Base-by-base conservation (phyloP, 805 yeast genomes). In the Vanderwaltozyma tropicalis region DNA sequence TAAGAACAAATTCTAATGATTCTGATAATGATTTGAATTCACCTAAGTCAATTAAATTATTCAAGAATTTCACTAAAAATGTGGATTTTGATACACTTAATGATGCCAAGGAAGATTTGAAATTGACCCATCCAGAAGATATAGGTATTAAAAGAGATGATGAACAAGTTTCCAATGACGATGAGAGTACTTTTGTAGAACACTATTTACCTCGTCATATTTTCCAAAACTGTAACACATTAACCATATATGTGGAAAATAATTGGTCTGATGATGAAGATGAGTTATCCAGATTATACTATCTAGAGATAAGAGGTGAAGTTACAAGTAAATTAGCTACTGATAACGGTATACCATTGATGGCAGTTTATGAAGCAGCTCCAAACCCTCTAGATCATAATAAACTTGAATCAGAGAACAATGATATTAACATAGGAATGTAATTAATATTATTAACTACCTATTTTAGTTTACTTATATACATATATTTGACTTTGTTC, bases 361-460 rank as follows among this genome's bases (percentile, higher is more conserved):
- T 81, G 13, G 69, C 95, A 0, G 53, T 83, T 16, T 89, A 88
- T 57, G 97, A 89, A 60, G 74, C 87, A 39, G 94, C 95, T 0
- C 92, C 96, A 3, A 88, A 88, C 55, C 96, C 96, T 0, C 75
- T 80, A 1, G 96, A 88, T 55, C 96, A 89, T 57, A 76, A 70
- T 46, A 68, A 60, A 34, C 16, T 59, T 32, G 57, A 55, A 40
- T 20, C 45, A 3, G 55, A 52, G 18, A 36, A 37, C n/a, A 27
- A 19, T 6, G 11, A 22, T 34, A 3, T 21, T 5, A 20, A 34
- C 13, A 27, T 34, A 15, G 20, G 25, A 21, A 13, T 15, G n/a
- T 20, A 31, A 5, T 12, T 3, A 12, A 15, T 28, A 28, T 28
- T 16, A 11, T 15, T 15, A 28, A 15, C 14, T 16, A 16, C 10